These are phyloP conservation scores for Sordariomycetes sp. DNA, from an alignment of 2,329 filamentous ascomycete species.

Conservation along the genomic window DNA sequence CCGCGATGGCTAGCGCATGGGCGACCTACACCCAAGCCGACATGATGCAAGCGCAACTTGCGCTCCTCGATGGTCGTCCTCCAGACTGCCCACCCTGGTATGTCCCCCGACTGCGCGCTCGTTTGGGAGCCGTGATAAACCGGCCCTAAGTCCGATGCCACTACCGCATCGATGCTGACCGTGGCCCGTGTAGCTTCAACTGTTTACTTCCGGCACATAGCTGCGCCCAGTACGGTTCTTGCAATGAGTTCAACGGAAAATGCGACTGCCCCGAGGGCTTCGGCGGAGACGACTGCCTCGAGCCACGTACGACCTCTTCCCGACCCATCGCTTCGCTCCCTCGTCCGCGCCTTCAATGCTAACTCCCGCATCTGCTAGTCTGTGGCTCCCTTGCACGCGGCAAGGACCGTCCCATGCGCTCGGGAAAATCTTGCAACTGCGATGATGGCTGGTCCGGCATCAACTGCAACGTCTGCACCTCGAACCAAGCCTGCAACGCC, in stretches of 20 bases:
- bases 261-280: slow-evolving; percentile 88
- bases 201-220: slow-evolving; percentile 87
- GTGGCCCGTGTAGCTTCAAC: slow-evolving; percentile 61
- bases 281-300: slow-evolving; percentile 83
- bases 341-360: not conserved
- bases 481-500: slow-evolving; percentile 70
- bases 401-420: slow-evolving; percentile 61
- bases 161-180: slow-evolving; percentile 12
- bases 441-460: slow-evolving; percentile 91
- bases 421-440: slow-evolving; percentile 63
- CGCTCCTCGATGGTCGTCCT: slow-evolving; percentile 60
- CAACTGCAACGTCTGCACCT: slow-evolving; percentile 93
- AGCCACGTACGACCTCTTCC: slow-evolving; percentile 46
- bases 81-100: slow-evolving; percentile 69
- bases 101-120: not conserved
- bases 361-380: slow-evolving; percentile 28
- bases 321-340: not conserved
- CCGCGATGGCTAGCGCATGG: slow-evolving; percentile 24
- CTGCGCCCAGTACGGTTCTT: slow-evolving; percentile 81
- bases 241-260: slow-evolving; percentile 82
- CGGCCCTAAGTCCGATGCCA: not conserved
- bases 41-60: slow-evolving; percentile 51
- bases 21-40: slow-evolving; percentile 49
- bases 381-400: slow-evolving; percentile 82
- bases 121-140: not conserved